These are phyloP conservation scores for Mycosarcoma maydis DNA, from an alignment of 1,284 basidiomycete species.

Conservation along the genomic window DNA sequence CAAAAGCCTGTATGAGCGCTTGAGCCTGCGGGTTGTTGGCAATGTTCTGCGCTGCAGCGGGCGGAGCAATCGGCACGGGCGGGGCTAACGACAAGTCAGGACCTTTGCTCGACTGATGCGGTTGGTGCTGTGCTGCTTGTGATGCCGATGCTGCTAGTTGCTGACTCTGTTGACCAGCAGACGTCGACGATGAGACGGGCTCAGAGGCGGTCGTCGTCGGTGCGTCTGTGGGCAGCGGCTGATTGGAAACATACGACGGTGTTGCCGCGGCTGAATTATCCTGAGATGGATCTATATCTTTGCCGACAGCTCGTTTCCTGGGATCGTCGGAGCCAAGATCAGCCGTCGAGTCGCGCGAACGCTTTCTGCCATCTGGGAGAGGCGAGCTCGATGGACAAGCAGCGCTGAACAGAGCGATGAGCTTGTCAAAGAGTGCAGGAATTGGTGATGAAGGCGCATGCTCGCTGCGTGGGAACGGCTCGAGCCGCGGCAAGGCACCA, in stretches of 20 bases:
- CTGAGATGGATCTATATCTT: conserved; percentile 15
- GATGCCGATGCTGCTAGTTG: conserved; percentile 1
- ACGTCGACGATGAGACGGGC: background rate
- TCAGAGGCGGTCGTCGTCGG: background rate
- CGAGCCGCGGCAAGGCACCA: conserved; percentile 27
- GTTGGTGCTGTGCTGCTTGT: conserved; percentile 6
- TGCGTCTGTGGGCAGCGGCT: conserved; percentile 2
- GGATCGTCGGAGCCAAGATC: conserved; percentile 12
- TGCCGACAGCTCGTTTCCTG: conserved; percentile 20
- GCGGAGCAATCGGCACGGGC: conserved; percentile 29
- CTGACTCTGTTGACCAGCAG: conserved; percentile 1
- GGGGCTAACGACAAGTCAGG: conserved; percentile 33
- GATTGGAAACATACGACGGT: conserved; percentile 13
- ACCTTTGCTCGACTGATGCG: conserved; percentile 19
- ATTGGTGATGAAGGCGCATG: conserved; percentile 34
- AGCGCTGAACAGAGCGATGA: conserved; percentile 24
- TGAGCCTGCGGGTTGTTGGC: conserved; percentile 50
- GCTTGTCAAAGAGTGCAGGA: conserved; percentile 41
- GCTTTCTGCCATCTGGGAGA: conserved; percentile 15
- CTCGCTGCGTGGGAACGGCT: conserved; percentile 41
- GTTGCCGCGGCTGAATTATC: conserved; percentile 19
- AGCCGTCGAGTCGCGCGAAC: conserved; percentile 25
- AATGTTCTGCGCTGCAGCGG: conserved; percentile 19
- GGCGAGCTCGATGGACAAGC: conserved; percentile 7
- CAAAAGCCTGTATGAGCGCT: conserved; percentile 52